Base-by-base conservation (phyloP, 352 stramenopile species). In the Globisporangium alternatum region DNA sequence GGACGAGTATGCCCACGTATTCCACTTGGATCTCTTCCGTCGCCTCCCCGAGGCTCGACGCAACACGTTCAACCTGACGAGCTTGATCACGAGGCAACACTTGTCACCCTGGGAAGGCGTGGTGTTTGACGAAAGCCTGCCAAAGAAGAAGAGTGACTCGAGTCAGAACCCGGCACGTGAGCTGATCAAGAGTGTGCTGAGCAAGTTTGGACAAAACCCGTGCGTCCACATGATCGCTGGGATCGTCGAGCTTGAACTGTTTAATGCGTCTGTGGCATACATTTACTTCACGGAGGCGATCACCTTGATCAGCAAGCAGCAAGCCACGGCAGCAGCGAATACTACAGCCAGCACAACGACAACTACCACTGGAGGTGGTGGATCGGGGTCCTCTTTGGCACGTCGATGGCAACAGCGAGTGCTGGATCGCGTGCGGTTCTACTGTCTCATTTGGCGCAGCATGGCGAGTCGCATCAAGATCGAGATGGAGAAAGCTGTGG, bases 1-100 rank as follows among this genome's bases (percentile, higher is more conserved):
- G 4, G 80, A 89, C 53, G 68, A 79, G n/a, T 87, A 84, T 21
- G 80, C 80, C 0, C 61, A 87, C 48, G 66, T 89, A 7, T 80
- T 73, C n/a, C 70, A 82, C 30, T 49, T 87, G 28, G 78, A 89
- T 25, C 44, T 75, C 3, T 75, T 75, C 43, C 69, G 77, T 1
- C 71, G 79, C 0, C 63, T 88, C 5, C 74, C 74, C 8, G 60
- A 58, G 25, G 31, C 15, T 25, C 54, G 35, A n/a, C 60, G 33
- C 25, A n/a, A 28, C n/a, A 28, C 30, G 35, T 44, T 30, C n/a
- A 55, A 49, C 8, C 15, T 35, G 35, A 53, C 15, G 13, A 55
- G 43, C 25, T 33, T 45, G 35, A 54, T 59, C 4, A 30, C 57
- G 31, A 25, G 35, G 58, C n/a, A 58, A 28, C 35, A 57, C 25